Base-by-base conservation (phyloP, 768 basidiomycete genomes). In the Boletus pseudo-olivaceus region DNA sequence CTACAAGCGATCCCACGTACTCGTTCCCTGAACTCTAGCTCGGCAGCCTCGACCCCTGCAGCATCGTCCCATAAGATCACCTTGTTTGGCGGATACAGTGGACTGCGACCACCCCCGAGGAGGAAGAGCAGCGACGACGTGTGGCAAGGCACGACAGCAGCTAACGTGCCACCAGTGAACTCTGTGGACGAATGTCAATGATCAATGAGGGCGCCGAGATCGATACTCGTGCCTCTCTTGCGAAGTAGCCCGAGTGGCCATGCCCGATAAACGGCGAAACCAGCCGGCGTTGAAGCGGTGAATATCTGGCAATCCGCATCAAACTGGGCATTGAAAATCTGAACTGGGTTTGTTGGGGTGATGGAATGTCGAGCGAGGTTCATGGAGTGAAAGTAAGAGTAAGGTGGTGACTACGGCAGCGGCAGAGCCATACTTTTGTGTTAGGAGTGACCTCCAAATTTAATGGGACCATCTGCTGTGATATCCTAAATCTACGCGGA, bases 41-140 rank as follows among this genome's bases (percentile, higher is more conserved):
- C 91, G 35, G 89, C 90, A 46, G 92, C 87, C 67, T 93, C 89
- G 56, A 75, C 74, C n/a, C 82, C 82, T 4, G 81, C 72, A 4
- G 78, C 80, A 72, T 92, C 92, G 70, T 95, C 88, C 91, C 91
- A 95, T 49, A 96, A 69, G 59, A 95, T 78, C 50, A 94, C 89
- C 74, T 96, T 95, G 73, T 95, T 95, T 29, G 88, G 89, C 29
- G 93, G 89, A 72, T 93, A 95, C 10, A 87, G 80, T 30, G 93
- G 93, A 68, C 89, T 93, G 51, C 85, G 81, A 37, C 93, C 91
- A 42, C 93, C 93, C 46, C 93, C 93, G 51, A 93, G 77, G 44
- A 95, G 83, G 70, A 93, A 93, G 46, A 94, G 76, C 20, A 95
- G 74, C 55, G 90, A 92, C 11, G 90, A 85, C 11, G 84, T 80